Conservation (phyloP, 1,139 yeast genomes). For the Yamadazyma songkhlaensis region DNA sequence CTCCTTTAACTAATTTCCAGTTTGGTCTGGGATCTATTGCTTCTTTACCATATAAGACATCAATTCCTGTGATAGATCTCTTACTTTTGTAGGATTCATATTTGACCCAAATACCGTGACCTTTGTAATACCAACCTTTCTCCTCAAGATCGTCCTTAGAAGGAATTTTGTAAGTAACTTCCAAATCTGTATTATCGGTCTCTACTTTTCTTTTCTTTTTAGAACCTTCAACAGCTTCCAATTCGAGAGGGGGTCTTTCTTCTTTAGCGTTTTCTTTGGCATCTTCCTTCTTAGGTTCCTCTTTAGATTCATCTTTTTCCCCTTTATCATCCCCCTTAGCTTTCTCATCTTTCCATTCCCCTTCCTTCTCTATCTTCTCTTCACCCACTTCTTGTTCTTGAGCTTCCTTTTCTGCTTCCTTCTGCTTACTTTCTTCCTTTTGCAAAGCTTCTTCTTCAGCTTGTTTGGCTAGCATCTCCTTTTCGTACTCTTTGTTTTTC, state of each 20-base stretch:
- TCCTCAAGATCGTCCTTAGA: slow-evolving; percentile 25
- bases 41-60: slow-evolving; percentile 67
- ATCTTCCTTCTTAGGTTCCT: slow-evolving; percentile 7
- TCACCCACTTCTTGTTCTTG: not conserved
- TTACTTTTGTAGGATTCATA: slow-evolving; percentile 32
- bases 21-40: slow-evolving; percentile 74
- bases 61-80: slow-evolving; percentile 42
- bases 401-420: not conserved
- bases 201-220: slow-evolving; percentile 15
- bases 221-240: not conserved
- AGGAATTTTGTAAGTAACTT: slow-evolving; percentile 27
- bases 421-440: slow-evolving; percentile 7
- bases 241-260: not conserved
- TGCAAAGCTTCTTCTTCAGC: slow-evolving; percentile 10
- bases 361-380: slow-evolving; percentile 2
- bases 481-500: slow-evolving; percentile 18
- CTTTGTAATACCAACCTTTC: slow-evolving; percentile 35
- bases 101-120: slow-evolving; percentile 34
- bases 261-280: slow-evolving; percentile 7
- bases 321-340: slow-evolving; percentile 4
- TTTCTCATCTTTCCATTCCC: slow-evolving; percentile 2
- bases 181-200: slow-evolving; percentile 21
- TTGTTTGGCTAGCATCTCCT: slow-evolving; percentile 18
- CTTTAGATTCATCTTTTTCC: slow-evolving; percentile 4
- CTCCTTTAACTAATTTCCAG: slow-evolving; percentile 44